A percentile compares a stretch with the other conserved stretches of the same genome.
Conservation (phyloP, 257 asterid species). For the Gentiana straminea region DNA sequence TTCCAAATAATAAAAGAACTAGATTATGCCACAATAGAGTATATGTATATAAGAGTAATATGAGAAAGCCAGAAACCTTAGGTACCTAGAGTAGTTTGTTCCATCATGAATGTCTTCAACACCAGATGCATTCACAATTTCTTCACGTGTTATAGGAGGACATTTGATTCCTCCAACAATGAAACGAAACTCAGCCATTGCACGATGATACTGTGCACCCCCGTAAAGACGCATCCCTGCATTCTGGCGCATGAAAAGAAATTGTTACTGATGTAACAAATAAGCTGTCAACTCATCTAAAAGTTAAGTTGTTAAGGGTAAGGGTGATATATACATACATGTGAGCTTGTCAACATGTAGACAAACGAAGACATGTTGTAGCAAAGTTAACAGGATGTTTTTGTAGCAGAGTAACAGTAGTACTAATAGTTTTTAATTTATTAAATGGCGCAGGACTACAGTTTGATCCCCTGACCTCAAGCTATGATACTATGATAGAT, state of each 20-base stretch:
- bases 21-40: conserved; percentile 1
- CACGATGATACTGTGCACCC: conserved; percentile 98
- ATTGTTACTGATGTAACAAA: background rate
- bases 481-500: no score
- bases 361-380: no score
- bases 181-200: conserved; percentile 98
- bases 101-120: conserved; percentile 99
- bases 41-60: background rate
- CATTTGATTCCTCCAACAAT: conserved; percentile 94
- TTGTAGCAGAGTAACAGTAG: no score
- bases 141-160: conserved; percentile 93
- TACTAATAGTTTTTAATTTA: no score
- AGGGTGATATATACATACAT: no score
- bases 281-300: no score
- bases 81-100: conserved; percentile 88
- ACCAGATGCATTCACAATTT: conserved; percentile 98
- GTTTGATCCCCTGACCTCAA: no score
- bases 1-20: conserved; percentile 9
- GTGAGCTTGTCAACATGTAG: no score
- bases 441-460: no score
- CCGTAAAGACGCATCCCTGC: conserved; percentile 99
- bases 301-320: no score
- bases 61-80: conserved; percentile 7
- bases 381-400: no score
- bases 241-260: conserved; percentile 33